phyloP scores from a whole-genome alignment of 2,329 filamentous ascomycete species.

The Onygenales sp. region DNA sequence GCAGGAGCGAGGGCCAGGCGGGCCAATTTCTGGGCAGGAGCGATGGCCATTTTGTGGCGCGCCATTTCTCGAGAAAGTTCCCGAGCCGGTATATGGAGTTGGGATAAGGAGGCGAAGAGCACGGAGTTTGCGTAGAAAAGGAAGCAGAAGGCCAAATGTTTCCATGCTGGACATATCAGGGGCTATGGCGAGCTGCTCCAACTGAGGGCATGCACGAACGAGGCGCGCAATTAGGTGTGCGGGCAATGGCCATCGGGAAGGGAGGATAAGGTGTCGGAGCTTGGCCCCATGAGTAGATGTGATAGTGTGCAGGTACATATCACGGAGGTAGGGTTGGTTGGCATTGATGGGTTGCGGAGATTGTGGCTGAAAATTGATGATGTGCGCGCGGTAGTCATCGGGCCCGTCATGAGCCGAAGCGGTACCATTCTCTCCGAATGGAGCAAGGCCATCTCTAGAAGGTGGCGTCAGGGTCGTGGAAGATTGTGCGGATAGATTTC shows the following conservation, averaged over 20 bases:
- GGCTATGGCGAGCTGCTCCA: conserved; percentile 50
- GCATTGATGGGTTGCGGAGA: conserved; percentile 16
- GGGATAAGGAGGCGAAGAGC: conserved; percentile 34
- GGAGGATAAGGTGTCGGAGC: conserved; percentile 48
- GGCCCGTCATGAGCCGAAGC: not conserved
- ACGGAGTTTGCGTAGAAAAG: conserved; percentile 30
- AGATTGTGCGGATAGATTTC: conserved; percentile 6
- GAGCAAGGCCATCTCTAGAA: not conserved
- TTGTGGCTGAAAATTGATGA: conserved; percentile 10
- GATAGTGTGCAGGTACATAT: conserved; percentile 44
- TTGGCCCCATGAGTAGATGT: conserved; percentile 41
- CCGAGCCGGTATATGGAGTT: conserved; percentile 7
- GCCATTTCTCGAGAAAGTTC: conserved; percentile 1
- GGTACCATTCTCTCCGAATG: not conserved
- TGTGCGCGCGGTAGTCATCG: not conserved
- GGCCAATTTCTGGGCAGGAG: not conserved
- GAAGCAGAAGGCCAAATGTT: conserved; percentile 27
- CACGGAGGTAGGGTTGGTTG: conserved; percentile 25
- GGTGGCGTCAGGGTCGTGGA: not conserved
- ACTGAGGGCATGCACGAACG: conserved; percentile 45
- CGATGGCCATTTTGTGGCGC: not conserved
- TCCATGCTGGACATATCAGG: conserved; percentile 34
- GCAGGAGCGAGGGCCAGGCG: not conserved
- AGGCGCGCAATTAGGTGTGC: conserved; percentile 40
- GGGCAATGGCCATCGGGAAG: conserved; percentile 46